Percentiles rank a stretch among this genome's conserved stretches.
Evolutionary conservation across 352 stramenopile species (phyloP).

Genomic region (Phytophthora constricta): DNA sequence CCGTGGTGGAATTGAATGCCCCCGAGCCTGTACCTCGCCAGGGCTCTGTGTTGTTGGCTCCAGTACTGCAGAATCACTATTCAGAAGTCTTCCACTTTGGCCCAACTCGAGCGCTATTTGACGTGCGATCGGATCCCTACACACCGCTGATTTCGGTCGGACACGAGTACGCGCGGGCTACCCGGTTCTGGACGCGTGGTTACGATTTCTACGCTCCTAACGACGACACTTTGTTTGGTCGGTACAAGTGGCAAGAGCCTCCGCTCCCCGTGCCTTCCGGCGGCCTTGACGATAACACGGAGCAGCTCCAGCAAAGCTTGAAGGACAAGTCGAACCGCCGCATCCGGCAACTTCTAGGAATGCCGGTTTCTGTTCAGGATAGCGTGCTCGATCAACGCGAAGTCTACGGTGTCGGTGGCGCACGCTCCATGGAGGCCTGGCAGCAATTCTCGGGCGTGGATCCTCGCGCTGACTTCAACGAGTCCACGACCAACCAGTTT

Average conservation of each 20-base stretch:
- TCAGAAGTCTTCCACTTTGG: constrained; percentile 88
- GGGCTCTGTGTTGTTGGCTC: constrained; percentile 42
- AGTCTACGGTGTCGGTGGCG: constrained; percentile 51
- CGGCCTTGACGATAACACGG: constrained; percentile 18
- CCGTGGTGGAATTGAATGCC: constrained; percentile 81
- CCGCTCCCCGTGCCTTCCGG: constrained; percentile 27
- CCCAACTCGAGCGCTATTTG: constrained; percentile 54
- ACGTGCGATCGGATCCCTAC: constrained; percentile 80
- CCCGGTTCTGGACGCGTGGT: constrained; percentile 85
- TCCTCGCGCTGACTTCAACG: constrained; percentile 62
- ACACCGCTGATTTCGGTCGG: constrained; percentile 64
- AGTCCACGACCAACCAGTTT: constrained; percentile 91
- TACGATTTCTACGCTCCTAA: constrained; percentile 89
- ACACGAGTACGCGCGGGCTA: constrained; percentile 77
- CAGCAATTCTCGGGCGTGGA: constrained; percentile 71
- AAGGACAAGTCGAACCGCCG: constrained; percentile 57
- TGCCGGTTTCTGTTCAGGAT: constrained; percentile 50
- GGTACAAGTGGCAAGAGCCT: constrained; percentile 60
- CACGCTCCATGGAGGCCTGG: constrained; percentile 67
- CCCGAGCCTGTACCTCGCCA: constrained; percentile 58
- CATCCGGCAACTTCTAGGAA: constrained; percentile 66
- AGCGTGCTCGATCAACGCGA: constrained; percentile 44
- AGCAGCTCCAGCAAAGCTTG: constrained; percentile 20
- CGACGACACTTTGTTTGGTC: constrained; percentile 65
- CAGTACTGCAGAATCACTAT: constrained; percentile 81